Base-by-base conservation (phyloP, 2,329 filamentous ascomycete genomes). In the Alternaria sp. region DNA sequence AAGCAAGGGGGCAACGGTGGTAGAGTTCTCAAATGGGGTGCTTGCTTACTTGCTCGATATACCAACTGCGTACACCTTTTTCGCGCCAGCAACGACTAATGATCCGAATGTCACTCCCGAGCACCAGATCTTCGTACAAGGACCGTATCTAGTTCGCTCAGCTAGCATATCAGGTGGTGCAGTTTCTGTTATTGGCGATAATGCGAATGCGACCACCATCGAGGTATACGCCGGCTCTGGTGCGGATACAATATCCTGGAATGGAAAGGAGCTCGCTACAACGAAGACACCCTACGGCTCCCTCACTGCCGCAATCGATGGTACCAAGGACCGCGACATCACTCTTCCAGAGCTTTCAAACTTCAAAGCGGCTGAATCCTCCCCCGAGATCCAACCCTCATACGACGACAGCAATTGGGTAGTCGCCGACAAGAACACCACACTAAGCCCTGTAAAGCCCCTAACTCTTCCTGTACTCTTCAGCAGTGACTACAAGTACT, bases 61-160 rank as follows among this genome's bases (percentile, higher is more conserved):
- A 22, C 71, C 80, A 11, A 81, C 84, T 0, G 86, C 84, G 1
- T 88, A 84, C 82, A 83, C 82, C 6, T 86, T 88, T 69, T 88
- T 84, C 76, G 85, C 85, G 2, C 82, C 85, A 4, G 76, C 82
- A 1, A 76, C 86, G 7, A 82, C 81, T 0, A 68, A 66, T 1
- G 76, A 83, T 55, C 85, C 85, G 0, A 72, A 80, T 41, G 80
- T 82, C 0, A 71, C 73, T 2, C 77, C 83, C 0, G 66, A 81
- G 51, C 70, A 85, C 61, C 84, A 87, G 36, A 78, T 72, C 2
- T 75, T 75, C 36, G 68, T 72, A 22, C 22, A 72, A 9, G 72
- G 74, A 7, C 72, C 73, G 4, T 74, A 72, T 30, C 67, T 74
- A 6, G 72, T 75, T 26, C 66, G 85, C 5, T 80, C 79, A 1